Base-by-base conservation (phyloP, 2,329 filamentous ascomycete species). In the Colletotrichum lini region DNA sequence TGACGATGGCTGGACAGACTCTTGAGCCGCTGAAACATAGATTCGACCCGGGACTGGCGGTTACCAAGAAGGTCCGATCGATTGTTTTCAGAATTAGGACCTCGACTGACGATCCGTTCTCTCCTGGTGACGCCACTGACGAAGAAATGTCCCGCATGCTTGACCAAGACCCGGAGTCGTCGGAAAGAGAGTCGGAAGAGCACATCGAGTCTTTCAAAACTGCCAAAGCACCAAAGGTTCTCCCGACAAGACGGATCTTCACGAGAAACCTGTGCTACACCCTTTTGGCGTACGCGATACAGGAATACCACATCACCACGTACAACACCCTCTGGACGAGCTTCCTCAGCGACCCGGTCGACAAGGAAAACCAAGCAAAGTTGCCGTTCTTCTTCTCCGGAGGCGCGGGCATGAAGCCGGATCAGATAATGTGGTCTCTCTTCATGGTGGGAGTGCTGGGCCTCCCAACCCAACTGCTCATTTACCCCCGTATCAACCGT, bases 281-380 rank as follows among this genome's bases (percentile, higher is more conserved):
- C 18, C 40, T 58, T 13, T 13, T 26, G 2, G 21, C 21, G 9
- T 42, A 16, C 56, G 56, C 21, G 5, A 45, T 45, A 10, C n/a
- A 23, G 16, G 56, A 58, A 10, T 16, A 9, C 18, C 56, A 58
- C 15, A 58, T 58, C 56, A 45, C 56, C 21, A 45, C 40, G 4
- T 26, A 23, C 56, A 58, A 45, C 56, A 58, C 56, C 2, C n/a
- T 58, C 8, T 58, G 56, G 56, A n/a, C 56, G 4, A 58, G 21
- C 18, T 23, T 58, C 2, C n/a, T 58, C 5, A 58, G 56, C 40
- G 56, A 58, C n/a, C 56, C 56, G 56, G 21, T 26, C 38, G 21
- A 18, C 56, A n/a, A 15, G 4, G n/a, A 45, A 9, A 2, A 18
- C 2, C 9, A 30, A 45, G 6, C 9, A 0, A 26, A n/a, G 21